Evolutionary conservation across 2,329 filamentous ascomycete genomes (phyloP), one percentile per base, ranked within the genome.

Genomic region (Akanthomyces muscarius): DNA sequence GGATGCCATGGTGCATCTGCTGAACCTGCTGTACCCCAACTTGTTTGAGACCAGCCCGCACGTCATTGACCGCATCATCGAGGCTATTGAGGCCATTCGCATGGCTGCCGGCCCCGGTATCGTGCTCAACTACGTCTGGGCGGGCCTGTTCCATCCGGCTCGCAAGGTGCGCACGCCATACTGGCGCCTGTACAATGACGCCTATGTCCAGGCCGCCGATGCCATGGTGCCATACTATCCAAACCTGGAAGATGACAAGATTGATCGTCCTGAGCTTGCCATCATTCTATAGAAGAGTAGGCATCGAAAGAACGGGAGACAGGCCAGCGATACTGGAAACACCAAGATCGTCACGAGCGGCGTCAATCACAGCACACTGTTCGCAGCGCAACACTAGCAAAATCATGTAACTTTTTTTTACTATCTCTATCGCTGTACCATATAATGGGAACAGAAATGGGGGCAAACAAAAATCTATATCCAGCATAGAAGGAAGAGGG

Each of bases 71-170:
- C 88, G 95, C 51, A 96, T 99, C 69, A 90, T 99, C 67, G 96
- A 99, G 76, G 95, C 96, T 57, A 96, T 99, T 68, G 95, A 98
- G 75, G 95, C 93, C 45, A 91, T 99, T 66, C 87, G 95, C 54
- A 92, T 97, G 81, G 92, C 94, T 0, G 89, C 98, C 51, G 95
- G 95, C 0, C 91, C 92, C 0, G 95, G 95, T 3, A 80, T 96
- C 25, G 91, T 97, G 42, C 89, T 99, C 84, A 99, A 99, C 79
- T 99, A 99, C 75, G 89, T 98, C 65, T 98, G 93, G 93, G 94
- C 95, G 0, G 95, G 95, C 21, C 81, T 99, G 21, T 99, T 99
- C 83, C 96, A 99, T 74, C 94, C 95, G 0, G 95, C 95, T 3
- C 86, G 95, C 66, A 98, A 98, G 79, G 95, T 99, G 61, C 86